Conservation (phyloP, 768 basidiomycete genomes). For the Kwoniella botswanensis region DNA sequence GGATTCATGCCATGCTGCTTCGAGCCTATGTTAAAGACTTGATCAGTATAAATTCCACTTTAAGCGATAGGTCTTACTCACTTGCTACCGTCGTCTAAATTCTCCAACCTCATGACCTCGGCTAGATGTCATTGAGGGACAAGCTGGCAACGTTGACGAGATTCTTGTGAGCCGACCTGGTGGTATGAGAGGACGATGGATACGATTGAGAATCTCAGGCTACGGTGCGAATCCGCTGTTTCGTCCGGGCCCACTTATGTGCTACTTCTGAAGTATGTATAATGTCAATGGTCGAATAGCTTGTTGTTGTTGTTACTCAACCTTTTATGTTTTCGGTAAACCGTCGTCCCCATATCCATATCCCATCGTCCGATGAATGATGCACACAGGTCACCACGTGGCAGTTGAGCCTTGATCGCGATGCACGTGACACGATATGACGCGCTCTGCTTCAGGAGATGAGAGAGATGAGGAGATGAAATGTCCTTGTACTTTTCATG, state of each 20-base stretch:
- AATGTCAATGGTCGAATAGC: no score
- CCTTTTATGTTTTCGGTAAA: not conserved
- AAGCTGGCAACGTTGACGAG: not conserved
- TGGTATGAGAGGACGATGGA: no score
- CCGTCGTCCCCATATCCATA: not conserved
- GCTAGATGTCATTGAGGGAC: slow-evolving; percentile 8
- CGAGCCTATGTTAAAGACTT: slow-evolving; percentile 63
- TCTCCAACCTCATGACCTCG: slow-evolving; percentile 43
- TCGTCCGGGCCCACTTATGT: no score
- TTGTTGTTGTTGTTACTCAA: not conserved
- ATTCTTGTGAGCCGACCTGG: no score
- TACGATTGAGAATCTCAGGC: no score
- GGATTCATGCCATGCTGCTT: slow-evolving; percentile 79
- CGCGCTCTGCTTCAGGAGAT: not conserved
- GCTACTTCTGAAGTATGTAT: no score
- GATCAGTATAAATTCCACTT: no score
- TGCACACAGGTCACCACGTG: not conserved
- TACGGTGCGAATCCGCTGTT: no score
- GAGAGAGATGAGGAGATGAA: not conserved
- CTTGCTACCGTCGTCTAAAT: slow-evolving; percentile 67
- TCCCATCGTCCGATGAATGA: not conserved
- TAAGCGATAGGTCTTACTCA: slow-evolving; percentile 43
- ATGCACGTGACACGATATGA: not conserved
- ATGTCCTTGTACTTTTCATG: not conserved
- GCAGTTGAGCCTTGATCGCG: not conserved